A percentile compares a stretch with the other conserved stretches of the same genome.
These are phyloP conservation scores for Phytopythium litorale DNA, from an alignment of 352 stramenopile genomes.

Conservation along the genomic window DNA sequence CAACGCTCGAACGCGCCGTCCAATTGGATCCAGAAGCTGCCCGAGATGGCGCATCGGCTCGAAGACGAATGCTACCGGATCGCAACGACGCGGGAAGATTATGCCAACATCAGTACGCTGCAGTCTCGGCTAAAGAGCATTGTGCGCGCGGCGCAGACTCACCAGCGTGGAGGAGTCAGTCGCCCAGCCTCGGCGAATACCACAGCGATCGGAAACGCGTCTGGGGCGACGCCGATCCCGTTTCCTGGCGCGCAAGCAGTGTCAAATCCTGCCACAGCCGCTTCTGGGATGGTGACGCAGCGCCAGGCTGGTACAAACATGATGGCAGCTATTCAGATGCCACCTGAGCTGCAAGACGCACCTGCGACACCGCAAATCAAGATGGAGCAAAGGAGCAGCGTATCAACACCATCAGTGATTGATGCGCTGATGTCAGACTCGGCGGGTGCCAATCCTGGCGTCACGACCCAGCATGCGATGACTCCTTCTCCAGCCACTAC, in stretches of 20 bases:
- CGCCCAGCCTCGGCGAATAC: conserved; percentile 19
- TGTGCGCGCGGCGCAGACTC: conserved; percentile 74
- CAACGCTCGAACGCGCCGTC: conserved; percentile 93
- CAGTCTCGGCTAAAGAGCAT: conserved; percentile 95
- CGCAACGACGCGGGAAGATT: conserved; percentile 88
- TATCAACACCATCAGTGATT: conserved; percentile 29
- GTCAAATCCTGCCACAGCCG: conserved; percentile 11
- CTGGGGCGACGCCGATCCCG: conserved; percentile 39
- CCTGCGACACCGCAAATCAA: conserved; percentile 28
- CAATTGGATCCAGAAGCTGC: conserved; percentile 97
- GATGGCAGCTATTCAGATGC: conserved; percentile 68
- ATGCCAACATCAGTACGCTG: conserved; percentile 93
- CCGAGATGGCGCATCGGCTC: conserved; percentile 96
- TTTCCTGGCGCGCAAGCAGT: conserved; percentile 57
- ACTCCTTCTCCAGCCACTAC: not conserved
- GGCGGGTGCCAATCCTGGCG: not conserved
- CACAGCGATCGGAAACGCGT: conserved; percentile 11
- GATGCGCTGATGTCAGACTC: conserved; percentile 46
- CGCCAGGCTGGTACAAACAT: conserved; percentile 6
- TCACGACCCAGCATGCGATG: not conserved
- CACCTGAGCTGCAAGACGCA: conserved; percentile 56
- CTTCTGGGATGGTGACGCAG: conserved; percentile 3
- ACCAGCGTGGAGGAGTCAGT: conserved; percentile 42
- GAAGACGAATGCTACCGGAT: conserved; percentile 96
- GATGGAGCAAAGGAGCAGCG: conserved; percentile 22